Base-by-base conservation (phyloP, 306 rosid genomes). In the Lathyrus aphaca region DNA sequence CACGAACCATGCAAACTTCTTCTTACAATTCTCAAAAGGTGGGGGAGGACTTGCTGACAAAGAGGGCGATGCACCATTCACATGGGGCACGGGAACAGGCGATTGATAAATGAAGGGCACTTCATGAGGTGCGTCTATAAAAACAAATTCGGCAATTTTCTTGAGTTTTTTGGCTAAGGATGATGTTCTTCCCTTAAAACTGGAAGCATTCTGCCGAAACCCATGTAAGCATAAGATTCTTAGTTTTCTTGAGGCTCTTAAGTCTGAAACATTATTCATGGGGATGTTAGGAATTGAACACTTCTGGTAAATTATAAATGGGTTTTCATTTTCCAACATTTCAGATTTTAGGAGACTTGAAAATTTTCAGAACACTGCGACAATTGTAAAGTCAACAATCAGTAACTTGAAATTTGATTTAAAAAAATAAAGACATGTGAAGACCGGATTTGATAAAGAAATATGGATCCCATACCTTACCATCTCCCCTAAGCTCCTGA, bases 221-320 rank as follows among this genome's bases (percentile, higher is more conserved):
- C 98, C 98, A 5, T 90, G 98, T 80, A 94, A 82, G 83, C 98
- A 94, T 68, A 94, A 71, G 81, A 88, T 86, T 79, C 85, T 90
- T 42, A 94, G 75, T 70, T 84, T 90, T 66, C 86, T 85, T 53
- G 87, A 73, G 74, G 83, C n/a, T 72, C 74, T 59, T 49, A 39
- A 71, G 69, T 80, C 97, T 94, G 90, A 64, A 48, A 77, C 79
- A 77, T 58, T 66, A 68, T 39, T 48, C 54, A 37, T 48, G 49
- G 69, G 23, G 70, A 69, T 48, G 77, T 74, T 32, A 57, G 59
- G 19, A 60, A 65, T 51, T n/a, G 51, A 21, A 65, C 40, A 59
- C 58, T 71, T 75, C 8, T 4, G 10, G 25, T 30, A 68, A 81
- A 45, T 45, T 35, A 67, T n/a, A 40, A 17, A 40, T 25, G 54